Conservation (phyloP, 108 stramenopile genomes). For the Fistulifera pelliculosa region DNA sequence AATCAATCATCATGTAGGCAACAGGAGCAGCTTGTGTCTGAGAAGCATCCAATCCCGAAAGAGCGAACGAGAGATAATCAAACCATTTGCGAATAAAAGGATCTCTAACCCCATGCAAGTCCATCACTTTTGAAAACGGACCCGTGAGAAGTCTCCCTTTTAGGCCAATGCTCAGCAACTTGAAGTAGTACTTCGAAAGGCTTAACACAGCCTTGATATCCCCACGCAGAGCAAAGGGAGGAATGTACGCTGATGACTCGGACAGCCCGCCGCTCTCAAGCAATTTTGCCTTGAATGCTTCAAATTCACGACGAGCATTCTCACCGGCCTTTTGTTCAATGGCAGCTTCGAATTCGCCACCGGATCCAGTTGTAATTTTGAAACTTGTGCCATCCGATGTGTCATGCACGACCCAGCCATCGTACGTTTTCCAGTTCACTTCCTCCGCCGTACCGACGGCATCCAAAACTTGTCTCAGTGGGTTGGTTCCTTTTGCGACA, state of each 20-base stretch:
- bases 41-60: conserved; percentile 75
- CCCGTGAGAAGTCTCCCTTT: conserved; percentile 55
- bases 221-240: conserved; percentile 67
- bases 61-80: conserved; percentile 76
- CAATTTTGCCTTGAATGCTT: conserved; percentile 33
- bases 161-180: conserved; percentile 56
- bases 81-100: conserved; percentile 59
- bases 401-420: conserved; percentile 71
- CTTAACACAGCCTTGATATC: conserved; percentile 32
- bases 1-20: conserved; percentile 86
- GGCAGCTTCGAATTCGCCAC: conserved; percentile 39
- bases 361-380: conserved; percentile 45
- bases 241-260: conserved; percentile 52
- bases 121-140: conserved; percentile 50
- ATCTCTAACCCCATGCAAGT: conserved; percentile 36
- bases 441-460: conserved; percentile 52
- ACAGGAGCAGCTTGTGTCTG: conserved; percentile 85
- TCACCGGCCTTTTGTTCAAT: conserved; percentile 51
- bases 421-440: conserved; percentile 38
- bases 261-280: conserved; percentile 36
- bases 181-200: conserved; percentile 32
- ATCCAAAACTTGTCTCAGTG: conserved; percentile 79
- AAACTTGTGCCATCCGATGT: conserved; percentile 43
- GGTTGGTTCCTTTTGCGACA: conserved; percentile 58
- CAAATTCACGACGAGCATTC: conserved; percentile 31